Evolutionary conservation across 257 asterid species (phyloP).

Genomic region (Scutellaria baicalensis): DNA sequence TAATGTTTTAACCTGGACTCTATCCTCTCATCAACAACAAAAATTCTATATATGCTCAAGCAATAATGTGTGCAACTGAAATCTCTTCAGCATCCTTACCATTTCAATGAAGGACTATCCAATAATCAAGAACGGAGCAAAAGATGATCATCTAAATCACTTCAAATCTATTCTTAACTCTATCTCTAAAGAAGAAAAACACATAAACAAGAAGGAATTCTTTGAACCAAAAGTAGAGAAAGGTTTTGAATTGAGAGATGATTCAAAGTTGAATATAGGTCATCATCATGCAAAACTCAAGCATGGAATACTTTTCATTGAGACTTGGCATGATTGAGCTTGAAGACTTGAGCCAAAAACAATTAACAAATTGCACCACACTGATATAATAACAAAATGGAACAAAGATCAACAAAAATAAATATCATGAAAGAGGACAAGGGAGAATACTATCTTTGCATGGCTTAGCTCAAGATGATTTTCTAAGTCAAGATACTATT

Average conservation of each 20-base stretch:
- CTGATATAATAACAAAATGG: background rate
- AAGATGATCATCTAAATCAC: background rate
- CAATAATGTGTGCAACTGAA: background rate
- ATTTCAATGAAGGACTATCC: background rate
- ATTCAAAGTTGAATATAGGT: background rate
- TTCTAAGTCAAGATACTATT: background rate
- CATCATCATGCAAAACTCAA: background rate
- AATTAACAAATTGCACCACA: background rate
- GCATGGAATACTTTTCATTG: background rate
- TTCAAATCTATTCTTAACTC: background rate
- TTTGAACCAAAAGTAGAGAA: background rate
- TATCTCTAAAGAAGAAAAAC: background rate
- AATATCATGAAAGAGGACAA: background rate
- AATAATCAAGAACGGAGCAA: background rate
- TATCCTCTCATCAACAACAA: background rate
- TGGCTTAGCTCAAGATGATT: slow-evolving; percentile 1
- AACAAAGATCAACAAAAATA: background rate
- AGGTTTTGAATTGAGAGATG: background rate
- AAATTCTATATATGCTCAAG: background rate
- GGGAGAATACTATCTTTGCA: background rate
- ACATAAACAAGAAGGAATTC: background rate
- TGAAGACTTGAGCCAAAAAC: background rate
- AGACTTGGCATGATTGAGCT: background rate
- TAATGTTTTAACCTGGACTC: background rate
- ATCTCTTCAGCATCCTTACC: background rate